phyloP scores from a whole-genome alignment of 345 rosid species.

The Cardiospermum halicacabum region DNA sequence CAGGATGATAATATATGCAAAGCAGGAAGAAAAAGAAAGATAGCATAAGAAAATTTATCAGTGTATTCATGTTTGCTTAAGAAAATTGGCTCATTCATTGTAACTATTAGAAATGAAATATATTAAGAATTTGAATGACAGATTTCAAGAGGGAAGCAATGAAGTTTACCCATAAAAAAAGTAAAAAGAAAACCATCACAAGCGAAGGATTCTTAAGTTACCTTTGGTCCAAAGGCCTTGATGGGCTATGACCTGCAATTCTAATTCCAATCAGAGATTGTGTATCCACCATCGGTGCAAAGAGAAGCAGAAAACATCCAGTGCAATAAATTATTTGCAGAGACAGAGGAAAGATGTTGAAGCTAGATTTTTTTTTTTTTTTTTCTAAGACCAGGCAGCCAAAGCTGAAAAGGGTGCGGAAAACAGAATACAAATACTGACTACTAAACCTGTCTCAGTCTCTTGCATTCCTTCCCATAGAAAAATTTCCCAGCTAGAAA shows the following conservation, averaged over 20 bases:
- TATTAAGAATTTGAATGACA: neutral
- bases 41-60: neutral
- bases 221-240: conserved; percentile 57
- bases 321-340: conserved; percentile 1
- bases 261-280: conserved; percentile 11
- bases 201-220: conserved; percentile 24
- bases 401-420: neutral
- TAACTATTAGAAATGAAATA: neutral
- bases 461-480: conserved; percentile 51
- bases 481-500: conserved; percentile 57
- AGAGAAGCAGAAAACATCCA: conserved; percentile 1
- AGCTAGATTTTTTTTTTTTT: neutral
- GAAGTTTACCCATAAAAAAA: neutral
- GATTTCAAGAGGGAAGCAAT: neutral
- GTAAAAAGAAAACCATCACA: no score
- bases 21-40: neutral
- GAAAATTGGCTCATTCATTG: neutral
- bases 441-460: conserved; percentile 40
- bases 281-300: conserved; percentile 13
- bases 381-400: neutral
- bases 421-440: conserved; percentile 40
- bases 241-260: conserved; percentile 65
- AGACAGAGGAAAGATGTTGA: neutral
- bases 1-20: neutral
- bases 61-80: neutral